phyloP scores from a whole-genome alignment of 768 basidiomycete species.

The Mrakia gelida region DNA sequence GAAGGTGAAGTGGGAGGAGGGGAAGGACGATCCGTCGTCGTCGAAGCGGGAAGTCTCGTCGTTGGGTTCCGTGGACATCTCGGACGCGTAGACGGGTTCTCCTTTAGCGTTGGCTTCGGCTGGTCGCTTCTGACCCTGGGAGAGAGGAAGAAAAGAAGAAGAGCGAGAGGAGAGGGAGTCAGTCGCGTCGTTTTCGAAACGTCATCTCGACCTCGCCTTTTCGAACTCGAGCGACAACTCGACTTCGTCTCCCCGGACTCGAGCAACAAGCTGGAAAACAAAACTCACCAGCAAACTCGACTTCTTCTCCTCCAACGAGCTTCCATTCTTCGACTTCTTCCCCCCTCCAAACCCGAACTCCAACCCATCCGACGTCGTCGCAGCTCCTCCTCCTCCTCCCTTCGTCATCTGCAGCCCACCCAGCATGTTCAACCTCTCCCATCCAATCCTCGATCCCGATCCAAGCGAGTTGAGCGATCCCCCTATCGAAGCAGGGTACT shows the following conservation, averaged over 20 bases:
- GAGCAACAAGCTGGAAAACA: too few relatives aligned
- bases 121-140: slow-evolving; percentile 29
- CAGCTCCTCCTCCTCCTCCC: background rate
- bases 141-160: background rate
- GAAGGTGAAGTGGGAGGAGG: slow-evolving; percentile 44
- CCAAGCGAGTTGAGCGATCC: background rate
- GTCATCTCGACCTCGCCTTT: background rate
- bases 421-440: background rate
- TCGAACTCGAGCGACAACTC: background rate
- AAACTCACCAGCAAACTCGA: slow-evolving; percentile 17
- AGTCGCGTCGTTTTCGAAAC: background rate
- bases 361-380: background rate
- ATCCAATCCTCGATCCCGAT: background rate
- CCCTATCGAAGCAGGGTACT: slow-evolving; percentile 7
- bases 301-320: slow-evolving; percentile 1
- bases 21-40: slow-evolving; percentile 36
- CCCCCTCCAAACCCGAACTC: background rate
- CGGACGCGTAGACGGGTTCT: slow-evolving; percentile 28
- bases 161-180: background rate
- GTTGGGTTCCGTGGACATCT: slow-evolving; percentile 3
- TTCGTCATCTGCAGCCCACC: background rate
- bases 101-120: slow-evolving; percentile 25
- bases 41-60: background rate
- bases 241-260: too few relatives aligned
- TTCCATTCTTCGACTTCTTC: background rate